Evolutionary conservation across 305 asterid genomes (phyloP).

Genomic region (Euphrasia arctica): DNA sequence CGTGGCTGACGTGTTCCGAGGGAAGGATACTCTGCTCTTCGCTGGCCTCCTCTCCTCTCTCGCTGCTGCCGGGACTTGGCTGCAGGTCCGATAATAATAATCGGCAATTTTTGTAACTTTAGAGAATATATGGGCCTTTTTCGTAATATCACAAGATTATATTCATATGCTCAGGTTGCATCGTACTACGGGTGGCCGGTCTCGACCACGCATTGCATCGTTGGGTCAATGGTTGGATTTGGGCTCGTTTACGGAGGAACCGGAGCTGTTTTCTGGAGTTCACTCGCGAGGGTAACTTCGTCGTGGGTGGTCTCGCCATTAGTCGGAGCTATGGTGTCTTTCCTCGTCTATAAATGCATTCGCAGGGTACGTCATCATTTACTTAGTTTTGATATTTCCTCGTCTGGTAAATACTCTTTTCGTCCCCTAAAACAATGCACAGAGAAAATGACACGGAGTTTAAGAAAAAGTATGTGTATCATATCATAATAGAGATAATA

Average conservation of each 20-base stretch:
- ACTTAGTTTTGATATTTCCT: too few relatives aligned
- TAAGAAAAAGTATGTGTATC: too few relatives aligned
- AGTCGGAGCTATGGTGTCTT: constrained; percentile 73
- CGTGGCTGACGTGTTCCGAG: constrained; percentile 76
- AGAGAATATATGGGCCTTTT: neutral
- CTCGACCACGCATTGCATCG: constrained; percentile 91
- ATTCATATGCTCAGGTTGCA: constrained; percentile 70
- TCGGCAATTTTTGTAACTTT: neutral
- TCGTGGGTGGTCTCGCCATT: constrained; percentile 94
- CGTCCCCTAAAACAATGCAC: too few relatives aligned
- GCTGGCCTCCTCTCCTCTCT: constrained; percentile 82
- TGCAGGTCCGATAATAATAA: constrained; percentile 50
- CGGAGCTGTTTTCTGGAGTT: constrained; percentile 94
- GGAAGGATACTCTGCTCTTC: constrained; percentile 80
- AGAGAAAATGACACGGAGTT: too few relatives aligned
- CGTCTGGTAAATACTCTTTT: too few relatives aligned
- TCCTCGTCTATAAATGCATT: constrained; percentile 88
- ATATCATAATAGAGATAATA: too few relatives aligned
- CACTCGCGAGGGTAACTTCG: constrained; percentile 79
- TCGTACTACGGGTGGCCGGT: constrained; percentile 97
- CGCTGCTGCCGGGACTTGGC: constrained; percentile 99
- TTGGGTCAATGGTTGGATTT: constrained; percentile 97
- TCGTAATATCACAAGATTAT: neutral
- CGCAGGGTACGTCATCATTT: constrained; percentile 60
- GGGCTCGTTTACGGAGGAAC: constrained; percentile 88